Percentiles rank a stretch among this genome's conserved stretches.
Conservation (phyloP, 2,329 filamentous ascomycete species). For the Proliferodiscus dingleyae region DNA sequence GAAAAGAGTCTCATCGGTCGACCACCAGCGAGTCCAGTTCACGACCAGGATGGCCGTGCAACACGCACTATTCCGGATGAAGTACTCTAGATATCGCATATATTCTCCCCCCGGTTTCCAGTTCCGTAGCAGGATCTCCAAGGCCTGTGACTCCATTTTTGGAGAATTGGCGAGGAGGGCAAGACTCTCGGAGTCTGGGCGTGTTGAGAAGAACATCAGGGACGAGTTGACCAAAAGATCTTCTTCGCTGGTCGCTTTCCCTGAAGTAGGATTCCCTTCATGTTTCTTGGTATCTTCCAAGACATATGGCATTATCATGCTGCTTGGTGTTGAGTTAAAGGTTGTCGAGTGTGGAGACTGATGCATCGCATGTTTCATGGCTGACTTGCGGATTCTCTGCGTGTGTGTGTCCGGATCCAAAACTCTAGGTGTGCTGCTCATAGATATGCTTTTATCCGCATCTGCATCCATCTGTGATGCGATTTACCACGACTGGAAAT, state of each 20-base stretch:
- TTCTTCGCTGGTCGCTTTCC: neutral
- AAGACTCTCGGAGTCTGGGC: constrained; percentile 7
- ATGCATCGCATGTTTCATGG: too few species aligned
- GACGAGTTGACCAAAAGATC: constrained; percentile 14
- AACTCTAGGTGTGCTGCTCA: too few species aligned
- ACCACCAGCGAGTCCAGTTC: constrained; percentile 10
- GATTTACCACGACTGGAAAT: too few species aligned
- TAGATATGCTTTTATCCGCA: too few species aligned
- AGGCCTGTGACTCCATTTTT: constrained; percentile 5
- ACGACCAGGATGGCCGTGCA: constrained; percentile 4
- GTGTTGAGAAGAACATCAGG: constrained; percentile 13
- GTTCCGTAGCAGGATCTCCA: constrained; percentile 13
- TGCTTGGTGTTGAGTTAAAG: neutral
- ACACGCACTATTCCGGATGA: constrained; percentile 1
- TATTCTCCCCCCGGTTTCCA: constrained; percentile 12
- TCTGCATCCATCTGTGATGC: too few species aligned
- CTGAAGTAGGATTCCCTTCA: neutral
- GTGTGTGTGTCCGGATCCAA: too few species aligned
- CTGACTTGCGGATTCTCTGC: too few species aligned
- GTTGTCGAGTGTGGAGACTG: neutral
- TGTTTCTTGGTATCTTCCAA: neutral
- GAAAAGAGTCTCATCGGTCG: constrained; percentile 10
- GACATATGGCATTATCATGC: neutral
- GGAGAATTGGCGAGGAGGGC: constrained; percentile 3
- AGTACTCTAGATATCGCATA: constrained; percentile 2